phyloP scores from a whole-genome alignment of 495 filamentous ascomycete genomes.

The Aspergillus bridgeri region DNA sequence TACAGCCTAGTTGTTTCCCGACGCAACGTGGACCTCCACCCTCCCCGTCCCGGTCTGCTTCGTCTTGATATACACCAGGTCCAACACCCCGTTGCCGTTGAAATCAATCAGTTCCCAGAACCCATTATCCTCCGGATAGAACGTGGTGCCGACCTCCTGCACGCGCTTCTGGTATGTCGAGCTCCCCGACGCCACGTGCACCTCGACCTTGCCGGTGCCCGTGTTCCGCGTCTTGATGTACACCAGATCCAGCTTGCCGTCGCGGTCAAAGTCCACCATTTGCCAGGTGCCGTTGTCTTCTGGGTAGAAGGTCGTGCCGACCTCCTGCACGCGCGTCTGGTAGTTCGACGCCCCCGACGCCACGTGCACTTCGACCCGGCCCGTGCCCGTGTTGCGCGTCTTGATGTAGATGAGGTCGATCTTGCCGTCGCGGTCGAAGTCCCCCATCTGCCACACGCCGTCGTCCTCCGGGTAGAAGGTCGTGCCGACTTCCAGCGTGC shows the following conservation, averaged over 20 bases:
- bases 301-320: constrained; percentile 1
- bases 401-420: constrained; percentile 5
- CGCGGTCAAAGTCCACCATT: constrained; percentile 3
- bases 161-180: constrained; percentile 4
- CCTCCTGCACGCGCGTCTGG: neutral
- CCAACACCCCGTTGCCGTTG: neutral
- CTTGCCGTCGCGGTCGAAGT: constrained; percentile 6
- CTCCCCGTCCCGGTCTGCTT: constrained; percentile 1
- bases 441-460: constrained; percentile 3
- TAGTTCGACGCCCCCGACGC: constrained; percentile 4
- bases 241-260: neutral
- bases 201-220: constrained; percentile 3
- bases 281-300: constrained; percentile 4
- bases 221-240: constrained; percentile 5
- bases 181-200: constrained; percentile 2
- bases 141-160: constrained; percentile 5
- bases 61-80: constrained; percentile 7
- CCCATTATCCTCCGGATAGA: constrained; percentile 4
- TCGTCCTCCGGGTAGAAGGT: constrained; percentile 8
- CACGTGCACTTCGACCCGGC: constrained; percentile 4
- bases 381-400: constrained; percentile 5
- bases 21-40: constrained; percentile 4
- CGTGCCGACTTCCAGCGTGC: neutral
- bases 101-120: constrained; percentile 5
- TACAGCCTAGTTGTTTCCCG: neutral